Conservation (phyloP, 208 protist genomes). For the Leishmania mexicana region DNA sequence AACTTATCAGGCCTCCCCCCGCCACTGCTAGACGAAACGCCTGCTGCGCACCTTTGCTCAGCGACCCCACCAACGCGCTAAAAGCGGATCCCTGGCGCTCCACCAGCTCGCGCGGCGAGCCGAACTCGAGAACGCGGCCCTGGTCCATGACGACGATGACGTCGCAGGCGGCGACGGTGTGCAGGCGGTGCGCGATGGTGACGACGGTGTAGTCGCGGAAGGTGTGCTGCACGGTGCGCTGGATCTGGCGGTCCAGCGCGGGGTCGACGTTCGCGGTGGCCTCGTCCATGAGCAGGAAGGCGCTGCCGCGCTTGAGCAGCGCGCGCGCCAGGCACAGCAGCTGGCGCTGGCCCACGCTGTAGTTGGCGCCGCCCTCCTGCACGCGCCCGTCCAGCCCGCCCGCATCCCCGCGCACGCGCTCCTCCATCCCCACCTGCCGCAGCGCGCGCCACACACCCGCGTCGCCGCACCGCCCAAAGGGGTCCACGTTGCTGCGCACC, state of each 20-base stretch:
- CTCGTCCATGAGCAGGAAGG: slow-evolving; percentile 82
- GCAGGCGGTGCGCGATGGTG: slow-evolving; percentile 71
- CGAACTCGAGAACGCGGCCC: slow-evolving; percentile 27
- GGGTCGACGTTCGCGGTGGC: slow-evolving; percentile 72
- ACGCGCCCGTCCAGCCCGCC: slow-evolving; percentile 44
- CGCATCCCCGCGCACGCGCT: slow-evolving; percentile 28
- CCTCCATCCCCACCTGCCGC: slow-evolving; percentile 48
- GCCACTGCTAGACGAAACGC: slow-evolving; percentile 2
- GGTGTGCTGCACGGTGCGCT: slow-evolving; percentile 44
- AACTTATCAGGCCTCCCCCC: neutral
- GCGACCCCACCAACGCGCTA: slow-evolving; percentile 4
- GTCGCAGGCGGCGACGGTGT: slow-evolving; percentile 71
- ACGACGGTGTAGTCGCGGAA: slow-evolving; percentile 68
- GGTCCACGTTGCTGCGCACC: slow-evolving; percentile 79
- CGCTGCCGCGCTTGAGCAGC: slow-evolving; percentile 57
- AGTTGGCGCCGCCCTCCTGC: slow-evolving; percentile 68
- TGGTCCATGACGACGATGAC: slow-evolving; percentile 64
- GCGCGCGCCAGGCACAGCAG: slow-evolving; percentile 76
- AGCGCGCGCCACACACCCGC: slow-evolving; percentile 54
- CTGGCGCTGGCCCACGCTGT: slow-evolving; percentile 79
- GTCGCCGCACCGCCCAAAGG: slow-evolving; percentile 43
- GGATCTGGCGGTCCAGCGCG: slow-evolving; percentile 56
- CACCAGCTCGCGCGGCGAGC: slow-evolving; percentile 11
- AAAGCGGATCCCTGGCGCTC: slow-evolving; percentile 2
- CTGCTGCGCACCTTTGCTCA: slow-evolving; percentile 8